Conservation (phyloP, 164 flowering plant genomes). For the Piper betle region DNA sequence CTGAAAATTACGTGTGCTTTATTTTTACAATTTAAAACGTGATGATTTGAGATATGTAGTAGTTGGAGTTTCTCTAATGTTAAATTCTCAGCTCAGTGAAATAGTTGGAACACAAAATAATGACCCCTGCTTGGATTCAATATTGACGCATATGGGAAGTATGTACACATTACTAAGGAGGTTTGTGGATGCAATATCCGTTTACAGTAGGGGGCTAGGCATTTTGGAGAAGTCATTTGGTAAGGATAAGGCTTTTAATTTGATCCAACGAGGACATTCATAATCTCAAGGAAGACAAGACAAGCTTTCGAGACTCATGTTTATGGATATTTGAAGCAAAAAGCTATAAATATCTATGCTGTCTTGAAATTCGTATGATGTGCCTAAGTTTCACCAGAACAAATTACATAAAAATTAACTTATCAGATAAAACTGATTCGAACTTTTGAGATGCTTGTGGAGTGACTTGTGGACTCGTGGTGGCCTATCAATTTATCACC, state of each 20-base stretch:
- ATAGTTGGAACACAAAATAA: conserved; percentile 39
- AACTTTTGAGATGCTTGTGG: no score
- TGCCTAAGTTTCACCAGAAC: no score
- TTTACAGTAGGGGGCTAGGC: conserved; percentile 38
- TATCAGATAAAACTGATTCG: no score
- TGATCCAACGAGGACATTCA: not conserved
- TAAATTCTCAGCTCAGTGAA: conserved; percentile 36
- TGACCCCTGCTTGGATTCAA: conserved; percentile 53
- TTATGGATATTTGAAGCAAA: no score
- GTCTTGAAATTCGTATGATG: no score
- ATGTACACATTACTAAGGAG: conserved; percentile 63
- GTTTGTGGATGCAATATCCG: conserved; percentile 38
- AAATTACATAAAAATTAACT: no score
- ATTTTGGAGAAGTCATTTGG: conserved; percentile 56
- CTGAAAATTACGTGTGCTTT: not conserved
- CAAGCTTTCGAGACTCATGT: no score
- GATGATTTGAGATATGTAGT: no score
- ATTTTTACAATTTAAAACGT: not conserved
- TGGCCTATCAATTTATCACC: no score
- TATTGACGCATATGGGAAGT: conserved; percentile 82
- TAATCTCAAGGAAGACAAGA: no score
- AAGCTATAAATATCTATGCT: no score
- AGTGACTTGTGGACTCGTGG: no score
- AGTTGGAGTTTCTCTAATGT: not conserved
- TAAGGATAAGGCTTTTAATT: conserved; percentile 4